phyloP scores from a whole-genome alignment of 2,329 filamentous ascomycete genomes.

The Elsinoe batatas region DNA sequence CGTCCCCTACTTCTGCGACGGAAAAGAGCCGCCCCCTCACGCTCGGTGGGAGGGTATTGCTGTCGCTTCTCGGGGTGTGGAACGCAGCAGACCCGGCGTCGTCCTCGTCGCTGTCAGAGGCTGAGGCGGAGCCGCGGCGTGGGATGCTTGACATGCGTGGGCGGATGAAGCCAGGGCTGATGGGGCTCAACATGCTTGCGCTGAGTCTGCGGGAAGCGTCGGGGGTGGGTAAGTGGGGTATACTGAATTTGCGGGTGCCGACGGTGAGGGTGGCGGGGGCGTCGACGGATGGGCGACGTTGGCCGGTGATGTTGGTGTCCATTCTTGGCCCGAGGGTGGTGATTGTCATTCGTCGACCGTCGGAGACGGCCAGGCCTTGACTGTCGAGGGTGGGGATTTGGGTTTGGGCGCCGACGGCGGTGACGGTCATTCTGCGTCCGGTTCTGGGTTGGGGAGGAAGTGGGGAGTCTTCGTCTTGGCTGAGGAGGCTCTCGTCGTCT shows the following conservation, averaged over 20 bases:
- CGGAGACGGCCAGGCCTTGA: background rate
- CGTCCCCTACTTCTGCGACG: constrained; percentile 1
- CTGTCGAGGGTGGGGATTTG: background rate
- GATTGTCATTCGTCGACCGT: constrained; percentile 14
- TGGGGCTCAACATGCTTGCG: constrained; percentile 2
- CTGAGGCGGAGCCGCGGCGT: background rate
- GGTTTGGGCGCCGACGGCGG: constrained; percentile 15
- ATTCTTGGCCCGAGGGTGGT: constrained; percentile 15
- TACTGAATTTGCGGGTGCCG: background rate
- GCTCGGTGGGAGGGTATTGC: background rate
- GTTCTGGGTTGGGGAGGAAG: background rate
- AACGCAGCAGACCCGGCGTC: background rate
- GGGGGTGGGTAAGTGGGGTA: background rate
- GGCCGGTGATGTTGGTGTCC: constrained; percentile 1
- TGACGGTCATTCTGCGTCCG: constrained; percentile 17
- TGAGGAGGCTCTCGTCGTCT: background rate
- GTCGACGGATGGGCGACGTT: background rate
- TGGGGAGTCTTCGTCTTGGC: background rate
- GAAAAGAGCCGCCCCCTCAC: background rate
- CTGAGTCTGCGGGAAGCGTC: background rate
- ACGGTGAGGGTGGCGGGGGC: background rate
- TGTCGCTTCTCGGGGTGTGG: constrained; percentile 3
- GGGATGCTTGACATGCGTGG: background rate
- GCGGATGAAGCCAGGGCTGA: background rate
- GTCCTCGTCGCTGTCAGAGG: background rate